These are phyloP conservation scores for Coniophora puteana DNA, from an alignment of 1,284 basidiomycete species.

Conservation along the genomic window DNA sequence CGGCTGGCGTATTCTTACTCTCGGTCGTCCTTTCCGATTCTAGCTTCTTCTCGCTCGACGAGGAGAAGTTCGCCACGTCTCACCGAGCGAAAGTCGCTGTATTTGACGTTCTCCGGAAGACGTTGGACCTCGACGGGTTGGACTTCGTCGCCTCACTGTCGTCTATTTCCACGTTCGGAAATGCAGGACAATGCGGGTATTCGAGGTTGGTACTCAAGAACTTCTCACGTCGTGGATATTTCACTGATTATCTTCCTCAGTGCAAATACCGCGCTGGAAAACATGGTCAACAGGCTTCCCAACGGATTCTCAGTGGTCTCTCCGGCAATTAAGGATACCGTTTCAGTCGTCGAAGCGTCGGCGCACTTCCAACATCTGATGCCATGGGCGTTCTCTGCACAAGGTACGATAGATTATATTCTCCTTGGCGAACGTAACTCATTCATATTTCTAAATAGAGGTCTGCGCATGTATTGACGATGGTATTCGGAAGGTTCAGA, in stretches of 20 bases:
- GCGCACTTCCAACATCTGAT: constrained; percentile 2
- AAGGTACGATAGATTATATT: constrained; percentile 11
- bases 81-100: constrained; percentile 26
- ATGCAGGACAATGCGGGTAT: constrained; percentile 32
- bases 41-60: constrained; percentile 23
- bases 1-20: constrained; percentile 29
- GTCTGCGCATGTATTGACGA: constrained; percentile 27
- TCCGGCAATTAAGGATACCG: constrained; percentile 24
- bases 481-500: constrained; percentile 20
- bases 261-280: constrained; percentile 26
- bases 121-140: constrained; percentile 19
- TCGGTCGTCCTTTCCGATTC: constrained; percentile 23
- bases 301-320: constrained; percentile 28
- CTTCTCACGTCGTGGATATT: background rate
- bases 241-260: constrained; percentile 12
- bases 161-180: constrained; percentile 27
- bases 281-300: constrained; percentile 15
- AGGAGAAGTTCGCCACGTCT: constrained; percentile 20
- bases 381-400: constrained; percentile 18
- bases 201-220: constrained; percentile 18
- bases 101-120: constrained; percentile 18
- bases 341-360: constrained; percentile 3
- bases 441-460: constrained; percentile 16
- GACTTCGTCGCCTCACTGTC: constrained; percentile 31
- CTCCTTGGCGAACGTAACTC: background rate